Conservation (phyloP, 768 basidiomycete genomes). For the Leucosporidium creatinivorum region DNA sequence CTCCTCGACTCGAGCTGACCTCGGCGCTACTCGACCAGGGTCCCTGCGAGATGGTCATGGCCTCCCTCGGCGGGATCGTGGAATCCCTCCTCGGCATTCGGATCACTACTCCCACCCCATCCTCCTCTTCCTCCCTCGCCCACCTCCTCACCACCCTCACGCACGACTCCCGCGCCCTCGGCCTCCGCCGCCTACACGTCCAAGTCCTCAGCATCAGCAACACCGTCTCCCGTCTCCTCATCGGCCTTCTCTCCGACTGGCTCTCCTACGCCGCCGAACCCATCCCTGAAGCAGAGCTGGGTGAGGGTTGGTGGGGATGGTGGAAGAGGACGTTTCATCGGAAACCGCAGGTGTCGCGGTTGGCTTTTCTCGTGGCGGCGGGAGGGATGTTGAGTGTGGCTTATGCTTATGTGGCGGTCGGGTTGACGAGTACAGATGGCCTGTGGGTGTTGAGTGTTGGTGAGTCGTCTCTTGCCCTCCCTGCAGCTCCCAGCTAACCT, state of each 20-base stretch:
- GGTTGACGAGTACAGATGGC: background rate
- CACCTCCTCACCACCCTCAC: background rate
- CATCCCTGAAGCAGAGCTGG: background rate
- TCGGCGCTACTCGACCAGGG: background rate
- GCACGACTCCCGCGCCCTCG: conserved; percentile 3
- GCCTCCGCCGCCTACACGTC: conserved; percentile 23
- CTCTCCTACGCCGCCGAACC: conserved; percentile 6
- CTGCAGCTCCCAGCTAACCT: conserved; percentile 2
- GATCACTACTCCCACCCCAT: background rate
- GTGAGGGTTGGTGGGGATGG: background rate
- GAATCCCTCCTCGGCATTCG: conserved; percentile 13
- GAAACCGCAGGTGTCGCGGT: conserved; percentile 3
- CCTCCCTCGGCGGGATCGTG: conserved; percentile 16
- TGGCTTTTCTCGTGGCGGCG: conserved; percentile 10
- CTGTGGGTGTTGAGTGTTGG: conserved; percentile 20
- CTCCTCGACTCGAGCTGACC: background rate
- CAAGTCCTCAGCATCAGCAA: conserved; percentile 30
- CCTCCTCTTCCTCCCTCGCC: background rate
- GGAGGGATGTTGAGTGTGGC: background rate
- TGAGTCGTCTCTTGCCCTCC: conserved; percentile 13
- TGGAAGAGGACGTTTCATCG: too few species aligned
- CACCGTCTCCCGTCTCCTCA: conserved; percentile 26
- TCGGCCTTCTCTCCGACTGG: conserved; percentile 32
- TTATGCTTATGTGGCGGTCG: conserved; percentile 15
- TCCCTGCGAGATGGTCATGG: conserved; percentile 27